Conservation (phyloP, 169 alveolate genomes). For the Plasmodium gonderi region DNA sequence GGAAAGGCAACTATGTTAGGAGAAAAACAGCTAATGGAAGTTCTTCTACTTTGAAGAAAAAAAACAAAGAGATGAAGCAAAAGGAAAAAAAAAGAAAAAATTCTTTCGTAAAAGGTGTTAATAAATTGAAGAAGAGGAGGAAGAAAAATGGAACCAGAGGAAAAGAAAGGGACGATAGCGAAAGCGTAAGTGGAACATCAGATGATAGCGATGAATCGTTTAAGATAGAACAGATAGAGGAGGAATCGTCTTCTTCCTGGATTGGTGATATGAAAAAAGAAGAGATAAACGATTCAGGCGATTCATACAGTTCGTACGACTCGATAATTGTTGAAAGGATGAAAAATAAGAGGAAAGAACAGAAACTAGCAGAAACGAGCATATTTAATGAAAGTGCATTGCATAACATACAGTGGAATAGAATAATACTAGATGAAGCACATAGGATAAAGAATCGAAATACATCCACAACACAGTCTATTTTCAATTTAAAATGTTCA, state of each 20-base stretch:
- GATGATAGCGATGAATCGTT: constrained; percentile 42
- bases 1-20: background rate
- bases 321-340: constrained; percentile 34
- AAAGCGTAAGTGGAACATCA: constrained; percentile 29
- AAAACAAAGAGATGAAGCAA: background rate
- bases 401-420: constrained; percentile 83
- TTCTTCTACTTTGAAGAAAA: background rate
- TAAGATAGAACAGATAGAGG: constrained; percentile 8
- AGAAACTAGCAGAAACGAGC: constrained; percentile 34
- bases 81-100: constrained; percentile 1
- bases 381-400: constrained; percentile 79
- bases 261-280: background rate
- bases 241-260: background rate
- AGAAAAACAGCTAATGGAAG: background rate
- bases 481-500: constrained; percentile 78
- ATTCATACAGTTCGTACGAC: constrained; percentile 27
- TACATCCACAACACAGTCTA: constrained; percentile 90
- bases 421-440: constrained; percentile 96
- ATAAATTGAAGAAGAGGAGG: constrained; percentile 1
- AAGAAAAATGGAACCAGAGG: background rate
- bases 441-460: constrained; percentile 95
- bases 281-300: background rate
- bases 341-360: background rate
- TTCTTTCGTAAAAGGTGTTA: background rate
- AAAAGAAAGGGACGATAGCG: constrained; percentile 21